Base-by-base conservation (phyloP, 305 asterid genomes). In the Galium porrigens region DNA sequence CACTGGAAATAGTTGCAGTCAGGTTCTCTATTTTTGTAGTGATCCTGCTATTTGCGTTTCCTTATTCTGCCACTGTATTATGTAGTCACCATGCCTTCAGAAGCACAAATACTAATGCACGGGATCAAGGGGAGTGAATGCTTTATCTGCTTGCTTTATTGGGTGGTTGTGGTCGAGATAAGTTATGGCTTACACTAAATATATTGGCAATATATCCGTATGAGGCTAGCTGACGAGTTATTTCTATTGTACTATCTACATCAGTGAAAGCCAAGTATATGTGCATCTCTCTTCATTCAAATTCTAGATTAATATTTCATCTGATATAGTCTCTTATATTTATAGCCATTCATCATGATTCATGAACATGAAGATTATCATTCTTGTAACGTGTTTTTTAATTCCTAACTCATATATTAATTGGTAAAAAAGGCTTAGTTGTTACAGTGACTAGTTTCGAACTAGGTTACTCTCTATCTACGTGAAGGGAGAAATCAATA, bases 1-100 rank as follows among this genome's bases (percentile, higher is more conserved):
- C 96, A 1, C 73, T 90, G 73, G 95, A 90, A 85, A 76, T 90
- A 62, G 86, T 79, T 68, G 55, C 66, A 32, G 66, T 73, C 48
- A 90, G 95, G 96, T 88, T 18, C 37, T 70, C 63, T 34, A 57
- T 15, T 12, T 63, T 32, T 42, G 58, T 14, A 30, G 6, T 42
- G 57, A 37, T 39, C 48, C 20, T 29, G 27, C 33, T 32, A 17
- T 32, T 57, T 42, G 14, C 30, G 20, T 54, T 56, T 49, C 20
- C 18, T 30, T 25, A 11, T 33, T 9, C 61, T 33, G 33, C 49
- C 42, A 5, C 42, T 51, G 54, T 15, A 29, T 20, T 36, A 6
- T 18, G 54, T 27, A 4, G 10, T 36, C 61, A 4, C 15, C 17
- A 2, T 41, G 53, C 42, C 5, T 5, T 55, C 7, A 36, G 17